Evolutionary conservation across 2,329 filamentous ascomycete genomes (phyloP).

Genomic region (Alternaria gaisen): DNA sequence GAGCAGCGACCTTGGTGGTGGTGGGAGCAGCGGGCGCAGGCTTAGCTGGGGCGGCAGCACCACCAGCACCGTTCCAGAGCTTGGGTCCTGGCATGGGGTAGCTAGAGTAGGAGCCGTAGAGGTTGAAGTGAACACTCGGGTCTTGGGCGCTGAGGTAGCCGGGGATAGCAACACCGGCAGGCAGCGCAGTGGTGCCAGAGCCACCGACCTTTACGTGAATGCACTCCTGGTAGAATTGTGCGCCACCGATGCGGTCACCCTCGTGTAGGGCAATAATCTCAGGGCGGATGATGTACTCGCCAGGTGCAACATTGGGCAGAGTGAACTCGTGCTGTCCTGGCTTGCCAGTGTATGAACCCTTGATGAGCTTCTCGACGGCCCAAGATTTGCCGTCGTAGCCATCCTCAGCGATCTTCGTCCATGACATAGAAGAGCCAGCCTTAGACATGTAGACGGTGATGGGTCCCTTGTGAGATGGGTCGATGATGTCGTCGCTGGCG

Average conservation of each 20-base stretch:
- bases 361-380: constrained; percentile 53
- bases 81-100: constrained; percentile 50
- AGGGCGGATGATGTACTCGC: constrained; percentile 55
- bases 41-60: constrained; percentile 17
- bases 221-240: constrained; percentile 58
- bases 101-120: constrained; percentile 48
- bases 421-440: constrained; percentile 54
- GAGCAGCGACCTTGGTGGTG: constrained; percentile 17
- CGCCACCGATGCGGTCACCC: constrained; percentile 46
- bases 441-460: constrained; percentile 62
- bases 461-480: constrained; percentile 60
- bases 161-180: constrained; percentile 58
- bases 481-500: constrained; percentile 62
- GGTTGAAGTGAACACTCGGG: constrained; percentile 54
- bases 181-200: constrained; percentile 43
- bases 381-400: constrained; percentile 47
- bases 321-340: constrained; percentile 54
- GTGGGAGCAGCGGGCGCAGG: constrained; percentile 21
- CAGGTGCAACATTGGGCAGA: constrained; percentile 52
- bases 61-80: constrained; percentile 45
- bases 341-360: constrained; percentile 40
- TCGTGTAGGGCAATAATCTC: constrained; percentile 59
- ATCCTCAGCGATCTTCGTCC: constrained; percentile 58
- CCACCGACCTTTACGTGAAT: constrained; percentile 53
- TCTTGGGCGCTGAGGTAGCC: constrained; percentile 52